Evolutionary conservation across 352 stramenopile genomes (phyloP).

Genomic region (Phytophthora boehmeriae): DNA sequence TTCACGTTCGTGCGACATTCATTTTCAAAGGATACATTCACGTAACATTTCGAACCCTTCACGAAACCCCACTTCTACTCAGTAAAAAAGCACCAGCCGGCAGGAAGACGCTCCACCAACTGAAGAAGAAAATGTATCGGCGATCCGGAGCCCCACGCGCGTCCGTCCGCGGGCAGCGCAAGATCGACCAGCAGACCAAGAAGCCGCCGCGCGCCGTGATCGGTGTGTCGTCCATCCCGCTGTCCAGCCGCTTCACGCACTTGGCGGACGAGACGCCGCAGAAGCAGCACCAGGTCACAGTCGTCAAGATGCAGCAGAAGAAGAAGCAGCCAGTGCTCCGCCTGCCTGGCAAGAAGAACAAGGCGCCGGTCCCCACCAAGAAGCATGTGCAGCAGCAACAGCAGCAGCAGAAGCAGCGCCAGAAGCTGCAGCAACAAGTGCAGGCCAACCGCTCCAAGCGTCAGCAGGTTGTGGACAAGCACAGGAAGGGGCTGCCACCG

Average conservation of each 20-base stretch:
- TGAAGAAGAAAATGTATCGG: conserved; percentile 36
- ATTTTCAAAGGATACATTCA: background rate
- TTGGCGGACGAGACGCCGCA: conserved; percentile 56
- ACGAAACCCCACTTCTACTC: background rate
- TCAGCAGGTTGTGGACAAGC: conserved; percentile 76
- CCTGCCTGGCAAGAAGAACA: conserved; percentile 28
- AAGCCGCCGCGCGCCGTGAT: conserved; percentile 51
- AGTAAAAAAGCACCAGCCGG: background rate
- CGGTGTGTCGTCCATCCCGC: conserved; percentile 65
- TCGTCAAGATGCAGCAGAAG: conserved; percentile 39
- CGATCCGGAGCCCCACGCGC: conserved; percentile 40
- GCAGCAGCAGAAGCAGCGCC: conserved; percentile 65
- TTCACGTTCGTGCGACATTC: conserved; percentile 33
- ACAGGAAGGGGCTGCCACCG: conserved; percentile 62
- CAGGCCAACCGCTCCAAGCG: conserved; percentile 76
- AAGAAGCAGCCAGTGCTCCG: conserved; percentile 32
- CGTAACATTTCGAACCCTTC: background rate
- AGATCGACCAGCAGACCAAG: conserved; percentile 56
- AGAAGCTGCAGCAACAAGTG: conserved; percentile 67
- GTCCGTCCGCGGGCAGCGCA: conserved; percentile 65
- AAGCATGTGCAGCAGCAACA: conserved; percentile 48
- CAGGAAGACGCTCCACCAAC: conserved; percentile 2
- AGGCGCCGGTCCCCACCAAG: conserved; percentile 14
- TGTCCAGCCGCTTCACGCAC: conserved; percentile 79
- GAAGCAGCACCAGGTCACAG: conserved; percentile 45